Evolutionary conservation across 208 protist genomes (phyloP), one percentile per base, ranked within the genome.

Genomic region (Acanthamoeba lenticulata): DNA sequence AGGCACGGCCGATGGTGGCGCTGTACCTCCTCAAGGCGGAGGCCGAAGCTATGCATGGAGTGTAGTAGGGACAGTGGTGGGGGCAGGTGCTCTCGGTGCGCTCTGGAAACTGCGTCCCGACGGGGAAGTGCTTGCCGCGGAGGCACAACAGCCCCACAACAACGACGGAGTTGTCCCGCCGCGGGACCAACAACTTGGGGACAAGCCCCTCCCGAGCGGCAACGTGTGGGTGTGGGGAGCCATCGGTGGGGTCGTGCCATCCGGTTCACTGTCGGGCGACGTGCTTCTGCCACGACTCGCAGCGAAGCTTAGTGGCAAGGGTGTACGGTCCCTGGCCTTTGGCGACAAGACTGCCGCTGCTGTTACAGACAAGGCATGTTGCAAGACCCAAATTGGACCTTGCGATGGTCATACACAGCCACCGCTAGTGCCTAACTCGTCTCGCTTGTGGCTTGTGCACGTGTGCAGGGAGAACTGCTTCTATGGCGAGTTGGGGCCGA

Each of bases 171-270:
- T n/a, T n/a, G n/a, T n/a, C n/a, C n/a, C n/a, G n/a, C n/a, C n/a
- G n/a, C n/a, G n/a, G n/a, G n/a, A n/a, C n/a, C n/a, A n/a, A n/a
- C 24, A 5, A 5, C 24, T 7, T 21, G 29, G 0, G 7, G 32
- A 34, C 34, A 74, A 74, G 34, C 65, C 7, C 7, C 65, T 44
- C 21, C 40, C 1, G 29, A 85, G 74, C 38, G 74, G 74, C 21
- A 85, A 85, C 44, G 74, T 85, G 74, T 85, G 74, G 74, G 36
- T 85, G 74, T 85, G 74, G 74, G 74, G 74, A 21, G 74, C 40
- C 5, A 40, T 21, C 27, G 74, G 44, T 4, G 29, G 74, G 0
- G 40, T 40, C 65, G 65, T 42, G n/a, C n/a, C 65, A 15, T 34
- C 65, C 0, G 65, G 65, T 4, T 9, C 65, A 38, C 29, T 27